Conservation (phyloP, 768 basidiomycete genomes). For the Arthromyces matolae region DNA sequence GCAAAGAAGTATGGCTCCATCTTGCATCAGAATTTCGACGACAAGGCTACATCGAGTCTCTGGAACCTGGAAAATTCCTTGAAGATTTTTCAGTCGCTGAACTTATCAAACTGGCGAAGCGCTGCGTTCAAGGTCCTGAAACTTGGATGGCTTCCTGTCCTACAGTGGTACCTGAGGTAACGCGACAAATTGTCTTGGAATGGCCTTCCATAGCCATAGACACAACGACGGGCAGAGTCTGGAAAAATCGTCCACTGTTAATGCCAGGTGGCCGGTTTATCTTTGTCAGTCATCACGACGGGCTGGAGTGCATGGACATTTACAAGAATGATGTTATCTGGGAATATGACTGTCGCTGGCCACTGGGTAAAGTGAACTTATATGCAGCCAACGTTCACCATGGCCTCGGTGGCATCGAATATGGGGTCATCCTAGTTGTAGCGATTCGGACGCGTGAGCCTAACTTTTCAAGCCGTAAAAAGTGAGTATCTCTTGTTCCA, state of each 20-base stretch:
- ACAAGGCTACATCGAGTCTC: constrained; percentile 9
- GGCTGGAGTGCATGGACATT: background rate
- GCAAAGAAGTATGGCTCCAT: constrained; percentile 21
- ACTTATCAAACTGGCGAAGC: constrained; percentile 5
- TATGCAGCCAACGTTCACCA: background rate
- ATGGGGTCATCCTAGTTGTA: too few relatives aligned
- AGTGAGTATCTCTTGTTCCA: too few relatives aligned
- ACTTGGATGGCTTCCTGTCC: background rate
- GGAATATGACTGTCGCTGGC: background rate
- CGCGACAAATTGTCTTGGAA: background rate
- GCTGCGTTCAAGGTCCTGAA: background rate
- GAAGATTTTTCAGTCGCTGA: background rate
- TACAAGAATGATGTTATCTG: background rate
- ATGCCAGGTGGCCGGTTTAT: background rate
- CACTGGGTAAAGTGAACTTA: background rate
- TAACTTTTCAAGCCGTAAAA: too few relatives aligned
- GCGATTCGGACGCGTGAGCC: too few relatives aligned
- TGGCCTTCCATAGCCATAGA: background rate
- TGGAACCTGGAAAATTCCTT: background rate
- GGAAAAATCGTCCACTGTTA: too few relatives aligned
- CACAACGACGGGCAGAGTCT: too few relatives aligned
- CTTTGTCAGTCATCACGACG: background rate
- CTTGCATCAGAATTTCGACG: background rate
- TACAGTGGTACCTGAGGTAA: background rate
- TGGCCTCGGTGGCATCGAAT: too few relatives aligned